Evolutionary conservation across 352 stramenopile species (phyloP), one percentile per base, ranked within the genome.

Genomic region (Globisporangium echinulatum): DNA sequence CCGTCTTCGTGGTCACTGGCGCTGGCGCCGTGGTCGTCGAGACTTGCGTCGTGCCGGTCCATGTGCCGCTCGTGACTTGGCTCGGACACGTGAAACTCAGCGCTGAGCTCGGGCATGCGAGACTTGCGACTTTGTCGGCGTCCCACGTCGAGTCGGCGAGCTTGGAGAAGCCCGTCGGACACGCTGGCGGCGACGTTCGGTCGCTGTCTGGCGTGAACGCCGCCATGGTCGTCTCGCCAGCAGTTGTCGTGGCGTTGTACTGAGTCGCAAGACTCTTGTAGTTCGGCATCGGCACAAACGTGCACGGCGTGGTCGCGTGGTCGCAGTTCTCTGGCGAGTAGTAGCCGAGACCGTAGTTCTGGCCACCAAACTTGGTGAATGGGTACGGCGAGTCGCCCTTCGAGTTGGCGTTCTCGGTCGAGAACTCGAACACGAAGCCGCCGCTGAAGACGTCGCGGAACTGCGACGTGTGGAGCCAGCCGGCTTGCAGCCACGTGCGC

Each of bases 281-380:
- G 63, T 92, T 91, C 19, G 86, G 88, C 75, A 91, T 92, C 33
- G 61, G 67, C 25, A 80, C 81, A 58, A 82, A 96, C n/a, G 57
- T 61, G 64, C 87, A 96, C 48, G 66, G 25, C 0, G 67, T 73
- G 37, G 57, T 69, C 0, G 59, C 55, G 61, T 91, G 76, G 54
- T 96, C 77, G 54, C 87, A 96, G 59, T 82, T 57, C 11, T 66
- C 73, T 11, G 87, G 87, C 10, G 70, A 73, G 56, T 85, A 96
- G 72, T 92, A 97, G 5, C 88, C 88, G 0, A 96, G 68, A 2
- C 88, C 88, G 56, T 96, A 97, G 64, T 94, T 92, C 62, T 91
- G 74, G 9, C 71, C 65, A 4, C 80, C 84, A 52, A 77, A 96
- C 5, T 49, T 57, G 51, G 74, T 91, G 64, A 95, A 96, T 33